A percentile compares a stretch with the other conserved stretches of the same genome.
Evolutionary conservation across 2,329 filamentous ascomycete species (phyloP).

Genomic region (Metarhizium guizhouense): DNA sequence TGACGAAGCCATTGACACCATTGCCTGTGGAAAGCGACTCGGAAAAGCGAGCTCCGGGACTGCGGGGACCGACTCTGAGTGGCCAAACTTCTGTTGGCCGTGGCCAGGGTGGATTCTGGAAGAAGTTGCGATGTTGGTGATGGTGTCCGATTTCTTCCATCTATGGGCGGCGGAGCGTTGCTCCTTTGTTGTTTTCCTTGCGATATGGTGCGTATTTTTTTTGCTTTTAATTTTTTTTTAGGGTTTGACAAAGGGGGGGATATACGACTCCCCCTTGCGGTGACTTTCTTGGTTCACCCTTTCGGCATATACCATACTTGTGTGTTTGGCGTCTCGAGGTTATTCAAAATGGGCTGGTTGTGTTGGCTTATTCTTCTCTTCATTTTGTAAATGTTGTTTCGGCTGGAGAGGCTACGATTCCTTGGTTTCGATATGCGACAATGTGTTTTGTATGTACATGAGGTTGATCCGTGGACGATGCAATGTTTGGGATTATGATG

Average conservation of each 20-base stretch:
- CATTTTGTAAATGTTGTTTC: neutral
- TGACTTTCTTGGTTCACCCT: neutral
- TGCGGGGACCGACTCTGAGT: constrained; percentile 33
- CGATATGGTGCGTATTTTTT: neutral
- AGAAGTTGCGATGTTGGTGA: constrained; percentile 47
- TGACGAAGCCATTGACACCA: constrained; percentile 50
- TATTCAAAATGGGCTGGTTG: neutral
- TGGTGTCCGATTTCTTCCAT: neutral
- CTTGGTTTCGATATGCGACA: neutral
- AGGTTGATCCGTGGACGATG: neutral
- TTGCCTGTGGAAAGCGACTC: constrained; percentile 30
- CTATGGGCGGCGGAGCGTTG: too few species aligned
- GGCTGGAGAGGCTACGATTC: neutral
- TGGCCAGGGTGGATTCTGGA: constrained; percentile 42
- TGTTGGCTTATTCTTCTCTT: neutral
- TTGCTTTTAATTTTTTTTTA: neutral
- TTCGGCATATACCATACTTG: constrained; percentile 10
- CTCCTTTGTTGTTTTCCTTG: too few species aligned
- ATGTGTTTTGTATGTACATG: neutral
- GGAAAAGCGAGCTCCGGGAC: constrained; percentile 38
- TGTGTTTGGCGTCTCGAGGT: neutral
- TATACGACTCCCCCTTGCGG: neutral
- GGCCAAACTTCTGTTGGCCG: constrained; percentile 35
- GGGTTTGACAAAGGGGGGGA: neutral
- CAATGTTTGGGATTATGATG: neutral